These are phyloP conservation scores for Penicillium psychrofluorescens DNA, from an alignment of 495 filamentous ascomycete species.

Conservation along the genomic window DNA sequence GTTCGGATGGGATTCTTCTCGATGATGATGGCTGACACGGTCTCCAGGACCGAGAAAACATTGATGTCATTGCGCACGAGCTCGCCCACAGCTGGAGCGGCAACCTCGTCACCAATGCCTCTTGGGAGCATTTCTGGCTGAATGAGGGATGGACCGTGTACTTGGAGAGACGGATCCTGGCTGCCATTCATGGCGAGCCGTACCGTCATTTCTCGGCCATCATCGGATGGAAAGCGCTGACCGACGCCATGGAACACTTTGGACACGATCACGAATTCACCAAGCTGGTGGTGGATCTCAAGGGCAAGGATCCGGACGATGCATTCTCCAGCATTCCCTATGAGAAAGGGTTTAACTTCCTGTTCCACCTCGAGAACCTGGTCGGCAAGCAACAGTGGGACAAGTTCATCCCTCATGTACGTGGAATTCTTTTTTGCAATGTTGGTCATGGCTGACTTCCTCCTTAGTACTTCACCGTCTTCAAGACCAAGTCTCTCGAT, in stretches of 20 bases:
- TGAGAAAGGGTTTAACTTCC: constrained; percentile 68
- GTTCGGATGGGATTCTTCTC: constrained; percentile 8
- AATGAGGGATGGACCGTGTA: constrained; percentile 97
- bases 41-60: constrained; percentile 69
- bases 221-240: constrained; percentile 54
- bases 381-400: constrained; percentile 84
- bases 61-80: constrained; percentile 96
- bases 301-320: constrained; percentile 90
- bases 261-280: constrained; percentile 86
- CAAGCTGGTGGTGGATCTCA: constrained; percentile 76
- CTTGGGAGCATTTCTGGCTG: constrained; percentile 97
- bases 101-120: constrained; percentile 82
- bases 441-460: constrained; percentile 4
- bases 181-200: constrained; percentile 59
- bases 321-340: constrained; percentile 81
- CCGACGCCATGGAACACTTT: constrained; percentile 68
- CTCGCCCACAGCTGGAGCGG: constrained; percentile 88
- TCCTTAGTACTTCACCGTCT: constrained; percentile 71
- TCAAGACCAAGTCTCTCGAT: constrained; percentile 72
- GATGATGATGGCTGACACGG: not conserved
- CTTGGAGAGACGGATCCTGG: constrained; percentile 63
- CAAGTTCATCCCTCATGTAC: constrained; percentile 80
- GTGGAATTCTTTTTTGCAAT: constrained; percentile 4
- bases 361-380: constrained; percentile 78
- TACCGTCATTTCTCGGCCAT: constrained; percentile 91